Evolutionary conservation across 2,329 filamentous ascomycete species (phyloP).

Genomic region (Ascosphaera acerosa): DNA sequence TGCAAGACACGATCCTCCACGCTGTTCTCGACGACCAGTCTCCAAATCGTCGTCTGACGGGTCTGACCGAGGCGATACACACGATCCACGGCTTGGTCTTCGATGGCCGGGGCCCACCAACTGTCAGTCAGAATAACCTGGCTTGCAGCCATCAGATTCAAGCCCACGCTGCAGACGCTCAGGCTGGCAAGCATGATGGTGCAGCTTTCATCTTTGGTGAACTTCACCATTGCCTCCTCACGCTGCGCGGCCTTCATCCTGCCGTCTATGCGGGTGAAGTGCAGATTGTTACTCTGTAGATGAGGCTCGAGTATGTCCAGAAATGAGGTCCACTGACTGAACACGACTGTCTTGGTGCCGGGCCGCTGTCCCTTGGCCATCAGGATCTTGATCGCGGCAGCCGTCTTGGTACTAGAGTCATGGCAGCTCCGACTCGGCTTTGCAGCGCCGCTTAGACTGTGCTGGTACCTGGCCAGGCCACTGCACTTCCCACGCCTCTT

Average conservation of each 20-base stretch:
- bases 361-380: slow-evolving; percentile 37
- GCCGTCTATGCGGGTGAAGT: slow-evolving; percentile 52
- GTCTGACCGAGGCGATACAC: slow-evolving; percentile 71
- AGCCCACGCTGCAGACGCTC: slow-evolving; percentile 57
- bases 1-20: slow-evolving; percentile 61
- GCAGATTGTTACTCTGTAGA: slow-evolving; percentile 33
- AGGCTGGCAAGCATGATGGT: slow-evolving; percentile 62
- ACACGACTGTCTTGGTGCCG: slow-evolving; percentile 54
- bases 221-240: slow-evolving; percentile 42
- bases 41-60: slow-evolving; percentile 51
- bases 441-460: too few species aligned
- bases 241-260: slow-evolving; percentile 45
- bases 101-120: slow-evolving; percentile 85
- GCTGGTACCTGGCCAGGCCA: too few species aligned
- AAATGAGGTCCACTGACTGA: slow-evolving; percentile 59
- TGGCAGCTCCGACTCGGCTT: too few species aligned
- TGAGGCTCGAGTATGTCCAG: slow-evolving; percentile 51
- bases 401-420: slow-evolving; percentile 67
- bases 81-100: slow-evolving; percentile 74
- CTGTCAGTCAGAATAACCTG: slow-evolving; percentile 63
- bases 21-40: slow-evolving; percentile 53
- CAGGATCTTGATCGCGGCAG: slow-evolving; percentile 51
- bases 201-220: slow-evolving; percentile 41
- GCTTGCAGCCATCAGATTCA: slow-evolving; percentile 68
- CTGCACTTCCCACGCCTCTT: too few species aligned